phyloP scores from a whole-genome alignment of 768 basidiomycete genomes.

The Lactarius evosmus region DNA sequence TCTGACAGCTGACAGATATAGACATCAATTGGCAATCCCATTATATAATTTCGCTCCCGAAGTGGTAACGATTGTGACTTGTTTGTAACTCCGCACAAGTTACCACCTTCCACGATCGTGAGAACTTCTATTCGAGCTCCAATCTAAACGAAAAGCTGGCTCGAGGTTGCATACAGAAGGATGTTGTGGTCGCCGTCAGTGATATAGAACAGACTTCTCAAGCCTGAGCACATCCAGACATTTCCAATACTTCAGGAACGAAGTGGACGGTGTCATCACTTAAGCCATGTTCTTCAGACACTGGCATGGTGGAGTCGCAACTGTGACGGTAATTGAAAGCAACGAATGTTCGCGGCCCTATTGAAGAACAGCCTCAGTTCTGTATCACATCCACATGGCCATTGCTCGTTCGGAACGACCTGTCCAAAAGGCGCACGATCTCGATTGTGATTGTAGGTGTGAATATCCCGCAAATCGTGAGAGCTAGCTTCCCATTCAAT shows the following conservation, averaged over 20 bases:
- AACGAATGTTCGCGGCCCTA: not conserved
- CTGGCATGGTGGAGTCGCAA: not conserved
- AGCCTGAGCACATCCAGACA: not conserved
- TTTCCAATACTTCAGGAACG: not conserved
- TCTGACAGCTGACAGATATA: too few relatives aligned
- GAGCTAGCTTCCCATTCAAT: not conserved
- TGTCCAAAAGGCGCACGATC: not conserved
- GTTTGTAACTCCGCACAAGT: too few relatives aligned
- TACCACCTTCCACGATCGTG: not conserved
- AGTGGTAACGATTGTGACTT: too few relatives aligned
- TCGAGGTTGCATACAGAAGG: not conserved
- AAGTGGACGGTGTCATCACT: not conserved
- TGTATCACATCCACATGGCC: not conserved
- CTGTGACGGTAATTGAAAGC: not conserved
- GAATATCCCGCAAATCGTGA: not conserved
- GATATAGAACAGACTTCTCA: not conserved
- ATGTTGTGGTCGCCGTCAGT: not conserved
- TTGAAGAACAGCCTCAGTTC: not conserved
- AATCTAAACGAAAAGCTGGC: not conserved
- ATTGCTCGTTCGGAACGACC: too few relatives aligned
- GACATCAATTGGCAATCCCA: too few relatives aligned
- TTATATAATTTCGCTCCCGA: too few relatives aligned
- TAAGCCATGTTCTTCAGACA: not conserved
- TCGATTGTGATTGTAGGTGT: not conserved
- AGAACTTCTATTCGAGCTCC: not conserved